phyloP scores from a whole-genome alignment of 768 basidiomycete genomes.

The Termitomyces sp. region DNA sequence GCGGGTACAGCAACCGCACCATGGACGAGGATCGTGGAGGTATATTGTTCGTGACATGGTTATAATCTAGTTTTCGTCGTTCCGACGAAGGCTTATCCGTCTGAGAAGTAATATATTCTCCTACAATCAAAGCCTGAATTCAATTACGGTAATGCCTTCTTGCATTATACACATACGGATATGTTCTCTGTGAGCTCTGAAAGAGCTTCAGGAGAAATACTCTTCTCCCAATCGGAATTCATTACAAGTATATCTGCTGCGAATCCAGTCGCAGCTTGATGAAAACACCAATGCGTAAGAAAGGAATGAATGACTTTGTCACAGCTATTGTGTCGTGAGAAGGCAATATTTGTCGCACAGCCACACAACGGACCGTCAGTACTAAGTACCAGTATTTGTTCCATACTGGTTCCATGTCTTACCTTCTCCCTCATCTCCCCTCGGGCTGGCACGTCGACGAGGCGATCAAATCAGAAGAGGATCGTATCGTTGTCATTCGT shows the following conservation, averaged over 20 bases:
- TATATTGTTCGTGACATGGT: conserved; percentile 40
- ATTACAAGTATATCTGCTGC: conserved; percentile 67
- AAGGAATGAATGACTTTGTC: conserved; percentile 50
- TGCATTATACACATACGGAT: conserved; percentile 30
- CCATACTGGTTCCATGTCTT: conserved; percentile 53
- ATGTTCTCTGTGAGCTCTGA: conserved; percentile 44
- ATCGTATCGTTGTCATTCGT: conserved; percentile 74
- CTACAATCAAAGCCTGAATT: conserved; percentile 19
- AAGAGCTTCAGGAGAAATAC: conserved; percentile 49
- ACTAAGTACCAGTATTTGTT: no score
- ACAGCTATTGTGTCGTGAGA: no score
- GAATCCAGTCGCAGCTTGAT: conserved; percentile 55
- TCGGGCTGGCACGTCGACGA: conserved; percentile 99
- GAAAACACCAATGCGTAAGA: conserved; percentile 45
- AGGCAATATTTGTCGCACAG: no score
- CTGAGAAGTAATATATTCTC: neutral
- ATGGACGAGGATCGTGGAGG: conserved; percentile 50
- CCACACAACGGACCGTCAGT: no score
- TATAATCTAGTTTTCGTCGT: conserved; percentile 64
- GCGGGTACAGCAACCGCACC: conserved; percentile 31
- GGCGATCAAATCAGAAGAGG: conserved; percentile 97
- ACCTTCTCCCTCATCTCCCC: conserved; percentile 46
- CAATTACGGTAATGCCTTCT: conserved; percentile 1
- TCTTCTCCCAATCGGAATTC: conserved; percentile 58
- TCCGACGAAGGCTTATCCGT: conserved; percentile 34